These are phyloP conservation scores for Eragrostis tef DNA, from an alignment of 202 grass and related monocot species.

Conservation along the genomic window DNA sequence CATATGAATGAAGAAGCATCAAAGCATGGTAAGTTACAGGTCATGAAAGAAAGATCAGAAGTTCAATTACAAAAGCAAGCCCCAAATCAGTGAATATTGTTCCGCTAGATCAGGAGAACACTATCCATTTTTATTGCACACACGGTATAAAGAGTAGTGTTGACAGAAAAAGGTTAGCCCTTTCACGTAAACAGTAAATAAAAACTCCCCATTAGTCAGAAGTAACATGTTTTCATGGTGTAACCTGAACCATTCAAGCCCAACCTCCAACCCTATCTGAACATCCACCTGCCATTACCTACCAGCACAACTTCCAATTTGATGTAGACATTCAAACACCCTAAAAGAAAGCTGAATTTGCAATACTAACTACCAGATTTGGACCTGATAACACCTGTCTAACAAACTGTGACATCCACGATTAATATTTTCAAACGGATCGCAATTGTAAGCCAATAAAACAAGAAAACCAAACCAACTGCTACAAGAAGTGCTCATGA, in stretches of 20 bases:
- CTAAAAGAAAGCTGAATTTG: conserved; percentile 45
- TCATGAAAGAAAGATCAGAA: conserved; percentile 21
- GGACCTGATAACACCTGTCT: conserved; percentile 39
- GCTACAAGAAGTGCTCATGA: background rate
- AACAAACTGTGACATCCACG: conserved; percentile 23
- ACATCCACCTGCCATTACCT: conserved; percentile 39
- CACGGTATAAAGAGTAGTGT: background rate
- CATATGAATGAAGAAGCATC: conserved; percentile 37
- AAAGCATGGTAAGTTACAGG: conserved; percentile 16
- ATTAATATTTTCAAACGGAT: conserved; percentile 17
- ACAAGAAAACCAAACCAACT: background rate
- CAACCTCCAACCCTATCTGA: conserved; percentile 27
- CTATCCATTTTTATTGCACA: background rate
- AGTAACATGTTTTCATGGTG: background rate
- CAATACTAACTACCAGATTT: conserved; percentile 49
- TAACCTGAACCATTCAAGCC: conserved; percentile 26
- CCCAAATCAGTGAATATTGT: conserved; percentile 10
- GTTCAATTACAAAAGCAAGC: conserved; percentile 12
- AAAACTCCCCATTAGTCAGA: background rate
- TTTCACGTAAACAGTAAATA: conserved; percentile 5
- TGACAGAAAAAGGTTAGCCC: background rate
- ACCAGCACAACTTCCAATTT: conserved; percentile 36
- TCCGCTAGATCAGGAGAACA: background rate
- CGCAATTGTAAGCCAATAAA: conserved; percentile 2
- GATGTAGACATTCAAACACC: conserved; percentile 49